Evolutionary conservation across 106 monocot species (phyloP), one percentile per base, ranked within the genome.

Genomic region (Allium sativum): DNA sequence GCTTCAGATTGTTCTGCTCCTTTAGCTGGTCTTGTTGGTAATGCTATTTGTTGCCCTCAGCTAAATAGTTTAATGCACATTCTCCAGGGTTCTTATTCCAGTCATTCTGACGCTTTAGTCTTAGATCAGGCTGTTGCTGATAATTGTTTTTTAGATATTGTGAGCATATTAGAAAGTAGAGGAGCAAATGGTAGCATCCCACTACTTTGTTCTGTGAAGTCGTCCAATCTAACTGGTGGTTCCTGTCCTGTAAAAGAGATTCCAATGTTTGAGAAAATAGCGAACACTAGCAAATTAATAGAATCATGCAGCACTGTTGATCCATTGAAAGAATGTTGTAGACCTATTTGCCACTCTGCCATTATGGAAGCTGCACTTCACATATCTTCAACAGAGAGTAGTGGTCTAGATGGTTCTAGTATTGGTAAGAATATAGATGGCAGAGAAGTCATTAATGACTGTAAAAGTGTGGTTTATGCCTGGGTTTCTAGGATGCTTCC

Each of bases 1-100:
- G 87, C 96, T 58, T 88, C 74, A 42, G 96, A 98, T 74, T 98
- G 96, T 68, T 98, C 91, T 40, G 80, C 84, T 31, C 96, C 96
- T 42, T 76, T 98, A 61, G 91, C 96, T 42, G 40, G 73, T 68
- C 69, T 91, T 10, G 88, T 91, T 69, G 96, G 87, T 20, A 81
- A 91, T 70, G 96, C 85, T 15, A 91, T 98, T 61, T 98, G 96
- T 70, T 98, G 96, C 53, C 96, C 96, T 64, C 96, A 98, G 68
- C 77, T 98, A 42, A 77, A 79, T 53, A 88, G 87, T 20, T 75
- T 92, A 67, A 68, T 98, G 79, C 87, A 98, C 70, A 82, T 98
- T 73, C 85, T 88, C 58, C 91, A 84, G 71, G 87, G 89, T 61
- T 17, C 77, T 31, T 84, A 87, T 56, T 72, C 65, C 56, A 79